Evolutionary conservation across 1,284 basidiomycete species (phyloP).

Genomic region (Peniophora sp.): DNA sequence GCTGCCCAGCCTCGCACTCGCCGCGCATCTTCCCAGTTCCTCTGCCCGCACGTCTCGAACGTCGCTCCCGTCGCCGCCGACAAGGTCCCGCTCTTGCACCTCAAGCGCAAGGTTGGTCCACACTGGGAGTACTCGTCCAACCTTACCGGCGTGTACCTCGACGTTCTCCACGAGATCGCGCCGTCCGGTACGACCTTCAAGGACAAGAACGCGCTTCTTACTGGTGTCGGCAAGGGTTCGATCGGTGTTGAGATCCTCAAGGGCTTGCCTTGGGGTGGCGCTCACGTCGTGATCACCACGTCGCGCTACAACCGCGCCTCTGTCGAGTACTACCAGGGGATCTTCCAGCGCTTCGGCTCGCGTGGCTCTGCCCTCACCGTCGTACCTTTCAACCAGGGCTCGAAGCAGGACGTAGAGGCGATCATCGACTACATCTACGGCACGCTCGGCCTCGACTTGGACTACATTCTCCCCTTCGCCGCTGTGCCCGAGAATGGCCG

Average conservation of each 20-base stretch:
- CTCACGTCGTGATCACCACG: constrained; percentile 95
- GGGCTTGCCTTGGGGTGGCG: constrained; percentile 92
- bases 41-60: constrained; percentile 77
- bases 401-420: constrained; percentile 95
- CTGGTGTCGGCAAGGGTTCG: constrained; percentile 95
- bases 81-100: constrained; percentile 89
- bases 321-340: constrained; percentile 97
- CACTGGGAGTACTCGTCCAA: constrained; percentile 97
- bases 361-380: constrained; percentile 94
- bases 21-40: constrained; percentile 89
- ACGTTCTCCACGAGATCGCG: constrained; percentile 95
- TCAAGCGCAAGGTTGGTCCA: constrained; percentile 95
- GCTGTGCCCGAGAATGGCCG: constrained; percentile 98
- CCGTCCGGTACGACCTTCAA: constrained; percentile 97
- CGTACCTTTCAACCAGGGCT: constrained; percentile 98
- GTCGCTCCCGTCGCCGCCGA: constrained; percentile 80
- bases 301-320: constrained; percentile 91
- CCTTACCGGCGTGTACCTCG: constrained; percentile 91
- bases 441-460: constrained; percentile 89
- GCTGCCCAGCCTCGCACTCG: constrained; percentile 57
- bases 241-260: constrained; percentile 98
- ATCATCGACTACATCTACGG: constrained; percentile 98
- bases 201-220: constrained; percentile 96
- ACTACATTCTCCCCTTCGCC: constrained; percentile 97
- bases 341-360: constrained; percentile 94